A percentile compares a stretch with the other conserved stretches of the same genome.
phyloP scores from a whole-genome alignment of 2,329 filamentous ascomycete genomes.

The Karstenula rhodostoma region DNA sequence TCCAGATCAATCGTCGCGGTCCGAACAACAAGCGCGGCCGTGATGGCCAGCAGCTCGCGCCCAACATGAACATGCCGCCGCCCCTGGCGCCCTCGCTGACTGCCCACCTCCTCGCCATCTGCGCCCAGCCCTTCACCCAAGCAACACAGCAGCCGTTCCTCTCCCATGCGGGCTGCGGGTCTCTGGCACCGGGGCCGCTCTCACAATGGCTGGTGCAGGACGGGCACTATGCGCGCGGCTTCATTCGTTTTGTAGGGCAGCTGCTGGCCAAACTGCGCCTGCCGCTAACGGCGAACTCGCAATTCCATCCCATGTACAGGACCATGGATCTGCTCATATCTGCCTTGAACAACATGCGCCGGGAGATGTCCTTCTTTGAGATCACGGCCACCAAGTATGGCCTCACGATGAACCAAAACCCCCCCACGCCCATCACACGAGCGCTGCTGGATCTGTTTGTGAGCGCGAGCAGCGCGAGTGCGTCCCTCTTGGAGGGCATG shows the following conservation, averaged over 20 bases:
- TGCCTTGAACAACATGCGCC: conserved; percentile 70
- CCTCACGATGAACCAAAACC: conserved; percentile 59
- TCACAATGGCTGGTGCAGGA: conserved; percentile 76
- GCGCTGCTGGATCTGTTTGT: conserved; percentile 68
- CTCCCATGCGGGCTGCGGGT: conserved; percentile 68
- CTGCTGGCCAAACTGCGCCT: conserved; percentile 69
- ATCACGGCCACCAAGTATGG: conserved; percentile 68
- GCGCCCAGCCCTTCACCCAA: conserved; percentile 56
- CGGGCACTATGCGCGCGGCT: conserved; percentile 73
- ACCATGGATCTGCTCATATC: conserved; percentile 70
- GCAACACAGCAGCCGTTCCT: conserved; percentile 75
- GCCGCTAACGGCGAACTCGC: conserved; percentile 54
- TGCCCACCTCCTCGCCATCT: conserved; percentile 62
- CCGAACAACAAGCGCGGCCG: conserved; percentile 51
- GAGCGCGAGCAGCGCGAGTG: conserved; percentile 60
- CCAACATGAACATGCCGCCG: conserved; percentile 31
- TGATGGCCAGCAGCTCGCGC: conserved; percentile 48
- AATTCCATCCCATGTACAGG: conserved; percentile 61
- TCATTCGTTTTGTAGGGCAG: conserved; percentile 72
- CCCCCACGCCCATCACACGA: conserved; percentile 59
- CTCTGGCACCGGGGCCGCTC: conserved; percentile 63
- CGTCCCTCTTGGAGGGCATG: conserved; percentile 70
- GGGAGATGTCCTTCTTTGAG: conserved; percentile 73
- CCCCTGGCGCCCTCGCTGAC: conserved; percentile 61
- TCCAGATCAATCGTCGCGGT: conserved; percentile 55